These are phyloP conservation scores for Pseudotsuga menziesii DNA, from an alignment of 75 land plant species.

Conservation along the genomic window DNA sequence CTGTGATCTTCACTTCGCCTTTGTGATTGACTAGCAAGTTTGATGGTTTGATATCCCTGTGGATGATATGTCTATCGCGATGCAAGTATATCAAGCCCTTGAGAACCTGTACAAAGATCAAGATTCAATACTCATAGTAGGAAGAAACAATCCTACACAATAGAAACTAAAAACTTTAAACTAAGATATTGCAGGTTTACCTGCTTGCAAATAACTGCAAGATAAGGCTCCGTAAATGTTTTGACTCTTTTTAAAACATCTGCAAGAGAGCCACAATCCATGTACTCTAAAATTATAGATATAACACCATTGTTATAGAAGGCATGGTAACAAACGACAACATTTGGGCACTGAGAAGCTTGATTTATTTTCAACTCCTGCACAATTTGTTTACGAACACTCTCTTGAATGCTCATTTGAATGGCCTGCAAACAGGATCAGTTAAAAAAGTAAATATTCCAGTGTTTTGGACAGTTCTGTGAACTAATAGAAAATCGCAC, in stretches of 20 bases:
- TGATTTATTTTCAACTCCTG: slow-evolving; percentile 79
- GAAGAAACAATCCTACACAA: neutral
- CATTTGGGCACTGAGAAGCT: slow-evolving; percentile 43
- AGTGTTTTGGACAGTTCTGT: neutral
- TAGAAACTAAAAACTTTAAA: neutral
- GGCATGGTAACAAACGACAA: slow-evolving; percentile 63
- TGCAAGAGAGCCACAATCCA: slow-evolving; percentile 75
- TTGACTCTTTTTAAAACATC: slow-evolving; percentile 54
- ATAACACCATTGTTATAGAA: slow-evolving; percentile 75
- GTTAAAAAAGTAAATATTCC: neutral
- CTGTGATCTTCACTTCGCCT: slow-evolving; percentile 82
- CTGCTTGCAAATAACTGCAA: slow-evolving; percentile 68
- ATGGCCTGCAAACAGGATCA: slow-evolving; percentile 41
- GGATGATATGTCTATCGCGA: slow-evolving; percentile 63
- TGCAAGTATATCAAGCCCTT: slow-evolving; percentile 61
- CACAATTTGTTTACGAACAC: slow-evolving; percentile 59
- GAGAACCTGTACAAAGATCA: slow-evolving; percentile 43
- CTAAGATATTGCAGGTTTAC: slow-evolving; percentile 19
- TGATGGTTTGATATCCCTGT: slow-evolving; percentile 75
- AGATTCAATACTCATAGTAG: neutral
- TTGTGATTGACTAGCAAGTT: slow-evolving; percentile 60
- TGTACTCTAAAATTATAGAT: slow-evolving; percentile 66
- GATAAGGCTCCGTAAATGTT: slow-evolving; percentile 58
- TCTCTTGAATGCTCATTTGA: slow-evolving; percentile 74
- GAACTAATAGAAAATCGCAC: neutral